Evolutionary conservation across 805 yeast species (phyloP).

Genomic region (Kazachstania kunashirensis): DNA sequence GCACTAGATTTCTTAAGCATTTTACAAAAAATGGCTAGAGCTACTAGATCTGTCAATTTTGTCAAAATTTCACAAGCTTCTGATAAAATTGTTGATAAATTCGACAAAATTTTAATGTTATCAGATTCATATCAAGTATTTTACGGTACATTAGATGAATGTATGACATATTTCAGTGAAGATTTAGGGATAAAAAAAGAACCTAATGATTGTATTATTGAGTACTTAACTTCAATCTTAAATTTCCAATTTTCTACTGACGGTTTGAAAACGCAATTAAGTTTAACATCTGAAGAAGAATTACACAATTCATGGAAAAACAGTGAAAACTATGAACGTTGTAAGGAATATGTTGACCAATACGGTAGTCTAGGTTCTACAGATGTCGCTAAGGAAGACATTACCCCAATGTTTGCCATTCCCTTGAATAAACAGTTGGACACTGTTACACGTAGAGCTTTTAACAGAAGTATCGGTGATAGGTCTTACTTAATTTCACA

Average conservation of each 20-base stretch:
- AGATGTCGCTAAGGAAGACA: conserved; percentile 24
- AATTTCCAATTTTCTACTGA: conserved; percentile 25
- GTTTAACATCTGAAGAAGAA: conserved; percentile 34
- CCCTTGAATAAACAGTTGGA: conserved; percentile 35
- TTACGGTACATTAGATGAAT: conserved; percentile 35
- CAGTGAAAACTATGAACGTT: conserved; percentile 19
- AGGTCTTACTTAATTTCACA: conserved; percentile 35
- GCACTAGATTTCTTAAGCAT: conserved; percentile 39
- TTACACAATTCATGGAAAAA: conserved; percentile 34
- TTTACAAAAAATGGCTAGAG: conserved; percentile 34
- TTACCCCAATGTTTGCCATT: conserved; percentile 17
- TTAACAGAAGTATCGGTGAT: conserved; percentile 35
- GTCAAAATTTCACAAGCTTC: conserved; percentile 42
- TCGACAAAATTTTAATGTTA: conserved; percentile 39
- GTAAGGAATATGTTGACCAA: conserved; percentile 18
- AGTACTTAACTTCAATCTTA: conserved; percentile 49
- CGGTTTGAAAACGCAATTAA: conserved; percentile 1
- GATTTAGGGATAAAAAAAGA: conserved; percentile 45
- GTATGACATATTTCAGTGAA: conserved; percentile 38
- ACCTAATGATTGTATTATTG: conserved; percentile 53
- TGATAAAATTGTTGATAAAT: conserved; percentile 38
- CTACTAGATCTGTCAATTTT: conserved; percentile 34
- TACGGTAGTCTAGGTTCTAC: conserved; percentile 25
- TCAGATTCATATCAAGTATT: conserved; percentile 40
- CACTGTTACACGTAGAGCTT: conserved; percentile 38